Base-by-base conservation (phyloP, 2,329 filamentous ascomycete genomes). In the Fusarium mundagurra region DNA sequence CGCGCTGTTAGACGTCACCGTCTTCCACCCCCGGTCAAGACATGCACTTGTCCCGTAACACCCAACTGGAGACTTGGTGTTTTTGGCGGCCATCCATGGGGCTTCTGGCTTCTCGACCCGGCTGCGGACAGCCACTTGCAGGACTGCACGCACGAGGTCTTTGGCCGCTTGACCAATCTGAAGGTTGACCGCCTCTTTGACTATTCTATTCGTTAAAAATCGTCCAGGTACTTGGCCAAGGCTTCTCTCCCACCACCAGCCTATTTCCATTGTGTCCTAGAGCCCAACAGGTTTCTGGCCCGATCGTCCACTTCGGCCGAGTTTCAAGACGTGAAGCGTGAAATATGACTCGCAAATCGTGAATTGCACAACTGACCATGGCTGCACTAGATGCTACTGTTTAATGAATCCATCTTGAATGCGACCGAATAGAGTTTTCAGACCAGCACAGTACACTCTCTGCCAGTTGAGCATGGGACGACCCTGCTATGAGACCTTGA, bases 371-470 rank as follows among this genome's bases (percentile, higher is more conserved):
- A 69, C 62, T 61, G 61, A 67, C 65, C 71, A 73, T 67, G 65
- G 69, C 65, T 67, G 64, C 71, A 76, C 76, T 77, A 78, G 44
- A 48, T 44, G 41, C n/a, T n/a, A 58, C 50, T 64, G 74, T 78
- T 78, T 78, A 67, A 78, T 78, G 73, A 78, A 71, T 51, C 67
- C 76, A 76, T 77, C 75, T 75, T 50, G 61, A 54, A 60, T 64
- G 22, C 61, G 59, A 73, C 73, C 76, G 76, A 78, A 77, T 78
- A 65, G 58, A 58, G 58, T 71, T 76, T 68, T 44, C 34, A 57
- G 59, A 59, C 48, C 47, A 70, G 51, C 76, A 78, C 76, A 78
- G 76, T 78, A 76, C 64, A 70, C 41, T 71, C 61, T 73, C 58
- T 67, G 33, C 29, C 29, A 43, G 31, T 64, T 51, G 50, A 66